Conservation (phyloP, 2,329 filamentous ascomycete genomes). For the Rhinocladiella mackenziei region DNA sequence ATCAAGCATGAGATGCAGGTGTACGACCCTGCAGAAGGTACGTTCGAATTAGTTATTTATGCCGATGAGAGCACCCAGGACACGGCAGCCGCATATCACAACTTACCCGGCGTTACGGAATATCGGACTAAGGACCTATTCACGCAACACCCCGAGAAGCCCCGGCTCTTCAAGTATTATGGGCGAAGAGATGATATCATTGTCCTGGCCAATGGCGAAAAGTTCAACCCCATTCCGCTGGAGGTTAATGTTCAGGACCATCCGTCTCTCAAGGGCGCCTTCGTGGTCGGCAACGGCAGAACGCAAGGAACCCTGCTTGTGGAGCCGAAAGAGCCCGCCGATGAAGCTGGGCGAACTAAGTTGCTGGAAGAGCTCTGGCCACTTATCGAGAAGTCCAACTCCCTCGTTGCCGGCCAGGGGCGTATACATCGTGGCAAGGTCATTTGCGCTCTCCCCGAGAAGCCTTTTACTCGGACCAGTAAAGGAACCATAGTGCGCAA, state of each 20-base stretch:
- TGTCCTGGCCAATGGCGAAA: slow-evolving; percentile 49
- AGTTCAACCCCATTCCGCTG: slow-evolving; percentile 45
- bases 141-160: no score
- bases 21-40: no score
- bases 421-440: neutral
- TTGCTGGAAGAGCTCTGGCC: neutral
- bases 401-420: neutral
- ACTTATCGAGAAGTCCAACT: neutral
- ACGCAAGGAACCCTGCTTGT: slow-evolving; percentile 3
- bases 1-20: neutral
- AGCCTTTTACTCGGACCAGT: neutral
- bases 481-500: no score
- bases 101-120: no score
- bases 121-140: no score
- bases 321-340: neutral
- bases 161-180: no score
- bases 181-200: slow-evolving; percentile 50
- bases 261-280: slow-evolving; percentile 1
- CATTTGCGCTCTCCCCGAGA: neutral
- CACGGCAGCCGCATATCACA: no score
- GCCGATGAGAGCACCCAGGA: no score
- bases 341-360: neutral
- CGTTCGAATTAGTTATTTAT: no score
- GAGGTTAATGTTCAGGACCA: slow-evolving; percentile 47
- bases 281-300: slow-evolving; percentile 3